A percentile compares a stretch with the other conserved stretches of the same genome.
phyloP scores from a whole-genome alignment of 164 flowering plant genomes.

The Nelumbo lutea region DNA sequence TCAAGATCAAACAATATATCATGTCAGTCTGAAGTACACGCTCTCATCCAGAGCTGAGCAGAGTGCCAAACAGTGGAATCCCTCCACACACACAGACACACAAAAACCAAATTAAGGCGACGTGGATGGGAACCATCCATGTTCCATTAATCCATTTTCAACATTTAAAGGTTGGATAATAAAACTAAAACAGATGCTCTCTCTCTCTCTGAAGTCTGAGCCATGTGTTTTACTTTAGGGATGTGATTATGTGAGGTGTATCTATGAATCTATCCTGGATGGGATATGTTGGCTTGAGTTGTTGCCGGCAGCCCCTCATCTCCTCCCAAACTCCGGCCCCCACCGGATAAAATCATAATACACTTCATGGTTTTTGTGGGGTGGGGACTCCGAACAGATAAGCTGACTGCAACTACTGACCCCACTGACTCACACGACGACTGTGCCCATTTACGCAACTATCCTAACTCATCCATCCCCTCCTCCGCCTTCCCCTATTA shows the following conservation, averaged over 20 bases:
- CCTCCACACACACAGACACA: neutral
- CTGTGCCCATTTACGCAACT: conserved; percentile 12
- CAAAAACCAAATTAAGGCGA: neutral
- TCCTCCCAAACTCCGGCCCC: conserved; percentile 13
- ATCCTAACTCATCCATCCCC: conserved; percentile 14
- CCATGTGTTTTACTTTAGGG: conserved; percentile 33
- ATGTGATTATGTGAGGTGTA: neutral
- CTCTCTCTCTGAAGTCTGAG: conserved; percentile 18
- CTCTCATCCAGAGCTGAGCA: neutral
- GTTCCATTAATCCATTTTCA: neutral
- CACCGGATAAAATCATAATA: conserved; percentile 39
- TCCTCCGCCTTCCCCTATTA: conserved; percentile 25
- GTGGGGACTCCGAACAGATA: conserved; percentile 33
- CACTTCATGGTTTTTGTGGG: conserved; percentile 40
- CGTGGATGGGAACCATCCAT: conserved; percentile 18
- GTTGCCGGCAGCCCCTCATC: conserved; percentile 36
- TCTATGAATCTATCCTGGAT: conserved; percentile 35
- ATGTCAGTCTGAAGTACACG: too few species aligned
- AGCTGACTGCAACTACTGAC: conserved; percentile 40
- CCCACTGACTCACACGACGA: conserved; percentile 50
- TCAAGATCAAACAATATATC: neutral
- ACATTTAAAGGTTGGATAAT: neutral
- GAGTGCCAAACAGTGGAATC: neutral
- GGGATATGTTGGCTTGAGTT: conserved; percentile 33
- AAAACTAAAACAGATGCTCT: conserved; percentile 11